A percentile compares a stretch with the other conserved stretches of the same genome.
Conservation (phyloP, 768 basidiomycete genomes). For the Tulasnella sp. region DNA sequence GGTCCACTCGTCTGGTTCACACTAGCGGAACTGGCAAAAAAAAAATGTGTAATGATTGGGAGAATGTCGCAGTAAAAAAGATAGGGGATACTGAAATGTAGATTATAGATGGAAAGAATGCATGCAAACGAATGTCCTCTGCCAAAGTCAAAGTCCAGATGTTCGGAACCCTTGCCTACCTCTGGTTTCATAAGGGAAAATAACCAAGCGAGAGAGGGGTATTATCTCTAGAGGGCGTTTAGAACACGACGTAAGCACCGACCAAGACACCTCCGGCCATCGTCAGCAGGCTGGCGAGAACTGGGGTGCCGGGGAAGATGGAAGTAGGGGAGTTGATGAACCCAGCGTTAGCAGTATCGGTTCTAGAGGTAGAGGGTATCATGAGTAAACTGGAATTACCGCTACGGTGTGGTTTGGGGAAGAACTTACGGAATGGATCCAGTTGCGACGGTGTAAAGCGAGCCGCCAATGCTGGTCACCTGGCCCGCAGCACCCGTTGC, state of each 20-base stretch:
- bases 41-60: background rate
- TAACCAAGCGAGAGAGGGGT: background rate
- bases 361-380: conserved; percentile 36
- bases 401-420: background rate
- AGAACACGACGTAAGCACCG: conserved; percentile 44
- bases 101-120: background rate
- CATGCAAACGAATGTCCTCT: background rate
- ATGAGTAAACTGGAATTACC: background rate
- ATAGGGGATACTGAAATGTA: background rate
- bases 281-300: conserved; percentile 36
- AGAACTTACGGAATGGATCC: conserved; percentile 9
- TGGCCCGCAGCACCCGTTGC: conserved; percentile 18
- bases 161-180: background rate
- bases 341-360: conserved; percentile 31
- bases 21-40: background rate
- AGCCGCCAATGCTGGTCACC: conserved; percentile 7
- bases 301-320: conserved; percentile 30
- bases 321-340: conserved; percentile 29
- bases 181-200: background rate
- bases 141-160: background rate
- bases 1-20: background rate
- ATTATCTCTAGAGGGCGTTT: conserved; percentile 10
- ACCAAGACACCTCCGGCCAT: conserved; percentile 37
- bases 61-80: background rate
- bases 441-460: background rate